phyloP scores from a whole-genome alignment of 1,139 yeast genomes.

The Hansenula lynferdii region DNA sequence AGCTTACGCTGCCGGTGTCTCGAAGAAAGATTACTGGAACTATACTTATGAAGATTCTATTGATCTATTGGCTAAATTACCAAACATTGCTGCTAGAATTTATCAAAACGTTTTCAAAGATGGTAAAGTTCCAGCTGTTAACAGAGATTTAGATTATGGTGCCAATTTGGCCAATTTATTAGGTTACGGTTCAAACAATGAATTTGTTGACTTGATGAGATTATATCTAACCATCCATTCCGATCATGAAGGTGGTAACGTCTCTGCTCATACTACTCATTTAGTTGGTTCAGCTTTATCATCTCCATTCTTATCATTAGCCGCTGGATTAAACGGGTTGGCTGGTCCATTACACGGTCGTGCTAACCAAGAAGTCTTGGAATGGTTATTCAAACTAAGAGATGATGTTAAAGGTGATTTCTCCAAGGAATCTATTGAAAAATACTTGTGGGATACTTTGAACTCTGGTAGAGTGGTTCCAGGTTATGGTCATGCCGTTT shows the following conservation, averaged over 20 bases:
- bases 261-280: constrained; percentile 96
- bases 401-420: constrained; percentile 67
- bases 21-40: constrained; percentile 89
- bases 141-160: constrained; percentile 81
- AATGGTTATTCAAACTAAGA: constrained; percentile 84
- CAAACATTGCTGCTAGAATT: constrained; percentile 89
- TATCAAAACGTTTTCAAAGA: constrained; percentile 88
- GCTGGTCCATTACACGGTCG: constrained; percentile 99
- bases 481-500: constrained; percentile 96
- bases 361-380: constrained; percentile 97
- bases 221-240: constrained; percentile 93
- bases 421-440: constrained; percentile 73
- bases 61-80: constrained; percentile 86
- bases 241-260: constrained; percentile 99
- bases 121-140: constrained; percentile 68
- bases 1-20: constrained; percentile 86
- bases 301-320: constrained; percentile 86
- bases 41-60: constrained; percentile 88
- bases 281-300: constrained; percentile 94
- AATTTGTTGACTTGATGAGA: constrained; percentile 88
- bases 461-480: constrained; percentile 95
- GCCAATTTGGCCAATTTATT: constrained; percentile 82
- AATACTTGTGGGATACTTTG: constrained; percentile 87
- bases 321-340: constrained; percentile 95
- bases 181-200: constrained; percentile 76